Evolutionary conservation across 164 flowering plant genomes (phyloP), one percentile per base, ranked within the genome.

Genomic region (Litsea cubeba): DNA sequence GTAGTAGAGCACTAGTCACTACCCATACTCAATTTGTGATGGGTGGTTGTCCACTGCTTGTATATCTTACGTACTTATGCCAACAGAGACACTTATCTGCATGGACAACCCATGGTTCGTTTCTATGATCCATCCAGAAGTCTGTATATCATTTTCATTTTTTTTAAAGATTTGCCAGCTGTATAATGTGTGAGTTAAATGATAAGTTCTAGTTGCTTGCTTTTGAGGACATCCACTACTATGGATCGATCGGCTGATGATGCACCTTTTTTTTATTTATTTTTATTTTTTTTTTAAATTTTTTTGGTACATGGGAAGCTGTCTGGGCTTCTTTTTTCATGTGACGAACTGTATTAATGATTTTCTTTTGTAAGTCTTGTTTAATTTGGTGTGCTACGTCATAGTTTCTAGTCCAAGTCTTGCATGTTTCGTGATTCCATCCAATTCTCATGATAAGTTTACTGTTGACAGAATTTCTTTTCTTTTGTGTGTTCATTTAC

Each of bases 391-490:
- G 18, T 63, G 66, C 46, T 63, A 25, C 5, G 7, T 22, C 28
- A 63, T 63, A 63, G 24, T 12, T 63, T 63, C 28, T 24, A 10
- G 63, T 63, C 28, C 66, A 63, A 63, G n/a, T 32, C 49, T 22
- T 32, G 50, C 57, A 46, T 18, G 17, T 23, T n/a, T 69, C 25
- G 3, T 69, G 22, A 40, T 49, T 23, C 20, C 10, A 22, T 10
- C 25, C 8, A 70, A 70, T 30, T 30, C 12, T 50, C 30, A 51
- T 70, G 72, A 60, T 70, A 25, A 70, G 62, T 62, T 70, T 70
- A 50, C 20, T 51, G 60, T 24, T 24, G 25, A 70, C 28, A 50
- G 15, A 24, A 50, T 50, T 51, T 51, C 7, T 51, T 66, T 64
- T 40, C 46, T 15, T 20, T 54, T 54, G 20, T 54, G 20, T 54